A percentile compares a stretch with the other conserved stretches of the same genome.
These are phyloP conservation scores for Umbilicaria muhlenbergii DNA, from an alignment of 495 filamentous ascomycete species.

Conservation along the genomic window DNA sequence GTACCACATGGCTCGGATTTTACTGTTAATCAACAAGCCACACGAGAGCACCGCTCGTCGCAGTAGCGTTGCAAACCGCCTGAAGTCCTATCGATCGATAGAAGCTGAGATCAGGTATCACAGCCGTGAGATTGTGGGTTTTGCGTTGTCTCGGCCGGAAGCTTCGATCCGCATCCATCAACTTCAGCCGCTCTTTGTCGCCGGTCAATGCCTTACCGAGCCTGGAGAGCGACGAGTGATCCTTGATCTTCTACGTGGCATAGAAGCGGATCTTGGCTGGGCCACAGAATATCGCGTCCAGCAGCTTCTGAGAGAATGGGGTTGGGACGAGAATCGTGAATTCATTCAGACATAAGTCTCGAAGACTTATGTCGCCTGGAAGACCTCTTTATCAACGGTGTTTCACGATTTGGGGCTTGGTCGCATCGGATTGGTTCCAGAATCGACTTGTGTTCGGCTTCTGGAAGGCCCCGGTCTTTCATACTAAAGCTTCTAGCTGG, in stretches of 20 bases:
- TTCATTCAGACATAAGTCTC: no score
- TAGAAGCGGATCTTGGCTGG: conserved; percentile 46
- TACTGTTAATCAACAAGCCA: conserved; percentile 46
- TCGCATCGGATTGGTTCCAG: no score
- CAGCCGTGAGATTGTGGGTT: conserved; percentile 41
- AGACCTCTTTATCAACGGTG: no score
- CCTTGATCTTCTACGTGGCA: conserved; percentile 35
- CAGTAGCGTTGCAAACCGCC: conserved; percentile 31
- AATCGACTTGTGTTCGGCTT: no score
- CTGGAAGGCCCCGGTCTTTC: no score
- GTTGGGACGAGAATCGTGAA: conserved; percentile 20
- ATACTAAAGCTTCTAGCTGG: no score
- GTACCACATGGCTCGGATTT: conserved; percentile 49
- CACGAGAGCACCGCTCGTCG: conserved; percentile 36
- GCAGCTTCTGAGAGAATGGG: conserved; percentile 41
- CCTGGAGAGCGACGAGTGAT: conserved; percentile 32
- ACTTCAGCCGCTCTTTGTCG: conserved; percentile 46
- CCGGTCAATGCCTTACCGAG: conserved; percentile 41
- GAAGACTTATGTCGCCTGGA: no score
- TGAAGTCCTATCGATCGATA: conserved; percentile 37
- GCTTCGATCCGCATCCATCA: conserved; percentile 41
- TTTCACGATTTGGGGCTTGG: no score
- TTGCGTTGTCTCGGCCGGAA: conserved; percentile 37
- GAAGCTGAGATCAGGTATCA: conserved; percentile 37
- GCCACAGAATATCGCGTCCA: conserved; percentile 45